phyloP scores from a whole-genome alignment of 2,329 filamentous ascomycete species.

The Arthrinium puccinioides region DNA sequence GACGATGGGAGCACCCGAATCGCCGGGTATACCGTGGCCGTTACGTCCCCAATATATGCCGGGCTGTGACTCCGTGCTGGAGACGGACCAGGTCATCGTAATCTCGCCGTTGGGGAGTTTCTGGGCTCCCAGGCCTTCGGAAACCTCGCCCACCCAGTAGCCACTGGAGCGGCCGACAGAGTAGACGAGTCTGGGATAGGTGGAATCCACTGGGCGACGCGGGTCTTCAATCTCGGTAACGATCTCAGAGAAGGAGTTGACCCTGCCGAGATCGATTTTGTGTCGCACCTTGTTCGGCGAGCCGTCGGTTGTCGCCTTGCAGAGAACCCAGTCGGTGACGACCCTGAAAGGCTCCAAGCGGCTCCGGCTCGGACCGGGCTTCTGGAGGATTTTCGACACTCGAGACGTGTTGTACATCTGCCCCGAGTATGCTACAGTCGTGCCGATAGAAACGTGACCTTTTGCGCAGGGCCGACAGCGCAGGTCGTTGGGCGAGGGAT shows the following conservation, averaged over 20 bases:
- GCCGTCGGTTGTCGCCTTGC: neutral
- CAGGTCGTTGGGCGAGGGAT: neutral
- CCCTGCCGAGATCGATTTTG: neutral
- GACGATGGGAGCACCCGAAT: neutral
- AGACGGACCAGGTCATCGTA: neutral
- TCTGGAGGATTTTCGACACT: neutral
- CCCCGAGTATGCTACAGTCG: neutral
- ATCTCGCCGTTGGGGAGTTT: neutral
- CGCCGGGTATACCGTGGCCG: neutral
- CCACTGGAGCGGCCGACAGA: neutral
- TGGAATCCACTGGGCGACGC: too few species aligned
- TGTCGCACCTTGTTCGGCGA: neutral
- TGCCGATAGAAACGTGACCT: neutral
- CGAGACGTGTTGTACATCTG: neutral
- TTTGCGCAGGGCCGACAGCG: neutral
- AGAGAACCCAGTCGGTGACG: neutral
- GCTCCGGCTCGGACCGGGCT: too few species aligned
- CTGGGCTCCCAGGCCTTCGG: too few species aligned
- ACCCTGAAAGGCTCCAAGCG: neutral
- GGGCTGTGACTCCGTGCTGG: neutral
- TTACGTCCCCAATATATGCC: neutral
- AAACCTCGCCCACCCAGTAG: neutral
- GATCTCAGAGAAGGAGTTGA: too few species aligned
- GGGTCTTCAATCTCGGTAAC: neutral
- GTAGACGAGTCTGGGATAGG: neutral